phyloP scores from a whole-genome alignment of 1,284 basidiomycete species.

The Coriolopsis trogii region DNA sequence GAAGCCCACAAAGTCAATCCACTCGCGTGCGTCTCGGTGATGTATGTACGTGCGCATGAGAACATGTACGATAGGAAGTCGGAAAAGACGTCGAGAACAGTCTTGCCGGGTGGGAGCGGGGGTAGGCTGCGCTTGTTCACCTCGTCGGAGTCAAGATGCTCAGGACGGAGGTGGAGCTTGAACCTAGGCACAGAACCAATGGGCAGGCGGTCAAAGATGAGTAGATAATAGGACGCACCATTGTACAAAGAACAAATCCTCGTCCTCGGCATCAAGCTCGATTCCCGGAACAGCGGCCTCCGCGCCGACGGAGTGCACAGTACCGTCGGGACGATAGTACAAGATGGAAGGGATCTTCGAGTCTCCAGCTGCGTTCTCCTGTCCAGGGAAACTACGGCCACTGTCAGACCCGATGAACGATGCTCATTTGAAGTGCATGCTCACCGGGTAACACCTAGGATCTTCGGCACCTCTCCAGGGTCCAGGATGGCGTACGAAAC shows the following conservation, averaged over 20 bases:
- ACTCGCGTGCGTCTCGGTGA: slow-evolving; percentile 49
- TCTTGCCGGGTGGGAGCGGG: slow-evolving; percentile 44
- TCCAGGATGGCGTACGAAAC: slow-evolving; percentile 48
- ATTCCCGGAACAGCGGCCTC: slow-evolving; percentile 49
- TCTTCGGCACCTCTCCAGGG: slow-evolving; percentile 41
- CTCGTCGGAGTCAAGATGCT: slow-evolving; percentile 28
- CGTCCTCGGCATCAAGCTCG: slow-evolving; percentile 47
- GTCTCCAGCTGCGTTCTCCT: slow-evolving; percentile 38
- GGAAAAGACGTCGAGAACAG: slow-evolving; percentile 47
- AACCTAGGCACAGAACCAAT: slow-evolving; percentile 43
- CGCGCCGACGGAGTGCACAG: slow-evolving; percentile 52
- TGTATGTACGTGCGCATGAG: slow-evolving; percentile 46
- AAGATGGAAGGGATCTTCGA: slow-evolving; percentile 61
- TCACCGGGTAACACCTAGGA: slow-evolving; percentile 47
- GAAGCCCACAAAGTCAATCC: slow-evolving; percentile 43
- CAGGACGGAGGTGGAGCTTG: slow-evolving; percentile 55
- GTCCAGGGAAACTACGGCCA: slow-evolving; percentile 41
- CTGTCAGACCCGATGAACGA: not conserved
- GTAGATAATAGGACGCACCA: slow-evolving; percentile 40
- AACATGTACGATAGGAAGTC: slow-evolving; percentile 58
- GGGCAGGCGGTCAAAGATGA: not conserved
- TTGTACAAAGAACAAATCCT: slow-evolving; percentile 49
- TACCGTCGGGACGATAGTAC: slow-evolving; percentile 51
- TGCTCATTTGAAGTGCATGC: slow-evolving; percentile 34
- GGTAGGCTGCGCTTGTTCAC: slow-evolving; percentile 10